Evolutionary conservation across 768 basidiomycete species (phyloP).

Genomic region (Saitozyma sp.): DNA sequence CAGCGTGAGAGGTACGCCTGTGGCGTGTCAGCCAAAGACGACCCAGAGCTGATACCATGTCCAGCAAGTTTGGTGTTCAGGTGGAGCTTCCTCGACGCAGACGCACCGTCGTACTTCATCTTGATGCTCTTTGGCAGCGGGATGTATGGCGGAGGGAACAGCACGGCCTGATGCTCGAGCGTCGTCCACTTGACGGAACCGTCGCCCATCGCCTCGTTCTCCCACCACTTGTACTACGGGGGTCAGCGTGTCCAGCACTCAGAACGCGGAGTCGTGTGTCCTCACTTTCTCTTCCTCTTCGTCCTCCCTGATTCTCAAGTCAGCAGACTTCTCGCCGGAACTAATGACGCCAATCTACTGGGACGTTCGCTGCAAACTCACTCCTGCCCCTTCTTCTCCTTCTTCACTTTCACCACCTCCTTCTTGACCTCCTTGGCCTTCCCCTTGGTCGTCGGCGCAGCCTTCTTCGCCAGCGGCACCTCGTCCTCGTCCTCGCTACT

Average conservation of each 20-base stretch:
- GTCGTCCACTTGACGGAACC: slow-evolving; percentile 87
- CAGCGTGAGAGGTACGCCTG: slow-evolving; percentile 76
- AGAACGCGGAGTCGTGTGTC: background rate
- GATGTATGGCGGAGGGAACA: slow-evolving; percentile 94
- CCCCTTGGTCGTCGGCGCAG: slow-evolving; percentile 14
- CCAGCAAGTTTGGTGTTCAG: background rate
- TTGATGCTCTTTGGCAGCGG: slow-evolving; percentile 76
- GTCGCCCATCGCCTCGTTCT: slow-evolving; percentile 62
- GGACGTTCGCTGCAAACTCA: slow-evolving; percentile 35
- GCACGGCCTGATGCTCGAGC: slow-evolving; percentile 89
- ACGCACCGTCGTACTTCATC: slow-evolving; percentile 90
- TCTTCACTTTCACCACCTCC: slow-evolving; percentile 23
- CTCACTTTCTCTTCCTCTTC: slow-evolving; percentile 60
- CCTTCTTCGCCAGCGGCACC: slow-evolving; percentile 50
- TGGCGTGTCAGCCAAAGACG: background rate
- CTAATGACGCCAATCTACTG: background rate
- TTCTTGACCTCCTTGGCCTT: slow-evolving; percentile 22
- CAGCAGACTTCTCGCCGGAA: slow-evolving; percentile 9
- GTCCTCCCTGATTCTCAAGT: slow-evolving; percentile 59
- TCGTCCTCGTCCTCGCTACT: slow-evolving; percentile 56
- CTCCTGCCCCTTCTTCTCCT: slow-evolving; percentile 55
- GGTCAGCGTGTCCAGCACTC: background rate
- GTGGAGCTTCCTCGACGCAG: background rate
- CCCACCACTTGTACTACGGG: slow-evolving; percentile 76
- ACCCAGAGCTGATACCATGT: background rate